phyloP scores from a whole-genome alignment of 441 rosid species.

The Euphorbia celastroides region DNA sequence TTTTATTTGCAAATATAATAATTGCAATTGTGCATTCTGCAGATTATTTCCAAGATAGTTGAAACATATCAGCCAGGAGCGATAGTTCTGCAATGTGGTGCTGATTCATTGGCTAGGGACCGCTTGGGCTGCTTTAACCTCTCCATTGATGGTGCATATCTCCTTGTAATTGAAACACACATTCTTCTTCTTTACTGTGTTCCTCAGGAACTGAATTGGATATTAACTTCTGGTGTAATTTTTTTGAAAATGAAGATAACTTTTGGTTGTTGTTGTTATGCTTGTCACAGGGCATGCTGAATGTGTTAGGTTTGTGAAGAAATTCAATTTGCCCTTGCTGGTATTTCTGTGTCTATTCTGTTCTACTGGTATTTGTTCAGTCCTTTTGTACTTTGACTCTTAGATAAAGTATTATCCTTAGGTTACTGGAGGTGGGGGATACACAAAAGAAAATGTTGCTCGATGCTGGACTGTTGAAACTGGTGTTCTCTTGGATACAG shows the following conservation, averaged over 20 bases:
- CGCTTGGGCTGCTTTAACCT: conserved; percentile 98
- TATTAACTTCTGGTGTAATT: conserved; percentile 11
- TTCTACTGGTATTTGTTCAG: conserved; percentile 2
- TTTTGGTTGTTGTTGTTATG: conserved; percentile 7
- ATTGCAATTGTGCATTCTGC: conserved; percentile 29
- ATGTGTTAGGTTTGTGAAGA: conserved; percentile 93
- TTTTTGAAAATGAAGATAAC: conserved; percentile 5
- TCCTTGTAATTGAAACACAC: conserved; percentile 36
- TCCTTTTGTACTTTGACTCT: not conserved
- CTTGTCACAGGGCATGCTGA: conserved; percentile 81
- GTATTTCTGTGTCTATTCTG: conserved; percentile 36
- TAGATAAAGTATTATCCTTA: conserved; percentile 20
- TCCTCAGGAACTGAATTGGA: conserved; percentile 2
- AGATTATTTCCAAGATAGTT: conserved; percentile 87
- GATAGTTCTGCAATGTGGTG: conserved; percentile 97
- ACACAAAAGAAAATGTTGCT: conserved; percentile 97
- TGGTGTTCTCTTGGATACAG: conserved; percentile 82
- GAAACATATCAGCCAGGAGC: conserved; percentile 91
- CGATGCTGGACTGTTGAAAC: conserved; percentile 99
- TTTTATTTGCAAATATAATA: too few relatives aligned
- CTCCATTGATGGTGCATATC: conserved; percentile 89
- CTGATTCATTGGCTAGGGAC: conserved; percentile 98
- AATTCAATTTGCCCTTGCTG: conserved; percentile 85
- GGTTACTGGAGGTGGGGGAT: conserved; percentile 99
- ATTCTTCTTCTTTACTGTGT: conserved; percentile 18